Percentiles rank a stretch among this genome's conserved stretches.
These are phyloP conservation scores for Lichtheimia corymbifera DNA, from an alignment of 371 early-diverging fungal genomes.

Conservation along the genomic window DNA sequence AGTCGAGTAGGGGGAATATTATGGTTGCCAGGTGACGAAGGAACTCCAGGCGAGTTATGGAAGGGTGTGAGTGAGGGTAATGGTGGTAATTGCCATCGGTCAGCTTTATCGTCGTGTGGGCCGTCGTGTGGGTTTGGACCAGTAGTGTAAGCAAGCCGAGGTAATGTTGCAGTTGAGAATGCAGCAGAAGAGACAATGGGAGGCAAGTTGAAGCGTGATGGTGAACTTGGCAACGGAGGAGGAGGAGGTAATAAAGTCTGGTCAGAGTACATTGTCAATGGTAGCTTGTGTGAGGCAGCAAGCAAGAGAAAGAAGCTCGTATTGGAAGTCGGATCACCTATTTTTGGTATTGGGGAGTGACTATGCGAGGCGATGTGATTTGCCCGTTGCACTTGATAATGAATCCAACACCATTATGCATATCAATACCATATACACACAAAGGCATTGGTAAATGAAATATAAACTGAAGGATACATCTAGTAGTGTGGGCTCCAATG, in stretches of 20 bases:
- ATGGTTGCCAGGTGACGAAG: constrained; percentile 6
- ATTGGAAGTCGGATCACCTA: too few species aligned
- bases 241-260: constrained; percentile 11
- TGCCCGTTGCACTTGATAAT: too few species aligned
- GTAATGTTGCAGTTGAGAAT: constrained; percentile 8
- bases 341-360: too few species aligned
- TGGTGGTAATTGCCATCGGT: constrained; percentile 12
- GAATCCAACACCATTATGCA: too few species aligned
- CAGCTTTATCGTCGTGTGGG: neutral
- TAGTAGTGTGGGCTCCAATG: too few species aligned
- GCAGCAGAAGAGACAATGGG: constrained; percentile 9
- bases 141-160: constrained; percentile 7
- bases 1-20: neutral
- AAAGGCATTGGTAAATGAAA: too few species aligned
- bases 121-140: neutral
- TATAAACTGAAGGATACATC: too few species aligned
- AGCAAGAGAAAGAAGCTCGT: too few species aligned
- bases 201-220: constrained; percentile 10
- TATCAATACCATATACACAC: too few species aligned
- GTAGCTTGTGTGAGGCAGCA: too few species aligned
- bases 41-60: neutral
- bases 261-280: constrained; percentile 10
- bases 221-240: constrained; percentile 8
- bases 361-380: too few species aligned
- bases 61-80: neutral